Conservation (phyloP, 345 rosid genomes). For the Gossypium mustelinum region DNA sequence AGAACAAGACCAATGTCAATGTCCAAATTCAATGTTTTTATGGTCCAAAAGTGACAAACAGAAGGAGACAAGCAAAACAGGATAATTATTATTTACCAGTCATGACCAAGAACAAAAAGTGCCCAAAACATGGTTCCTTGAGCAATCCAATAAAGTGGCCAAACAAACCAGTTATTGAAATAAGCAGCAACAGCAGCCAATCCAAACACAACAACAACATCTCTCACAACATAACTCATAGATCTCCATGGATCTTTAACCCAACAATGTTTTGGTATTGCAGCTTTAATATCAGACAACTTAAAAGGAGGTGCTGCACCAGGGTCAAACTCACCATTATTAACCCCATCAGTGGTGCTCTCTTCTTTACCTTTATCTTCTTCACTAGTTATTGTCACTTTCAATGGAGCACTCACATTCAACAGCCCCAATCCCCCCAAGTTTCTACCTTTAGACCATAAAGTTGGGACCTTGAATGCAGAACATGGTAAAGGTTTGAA, state of each 20-base stretch:
- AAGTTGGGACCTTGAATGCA: slow-evolving; percentile 28
- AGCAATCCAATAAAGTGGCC: slow-evolving; percentile 91
- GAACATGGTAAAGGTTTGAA: slow-evolving; percentile 20
- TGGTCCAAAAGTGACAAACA: background rate
- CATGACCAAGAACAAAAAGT: slow-evolving; percentile 94
- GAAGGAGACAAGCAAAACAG: background rate
- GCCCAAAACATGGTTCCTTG: slow-evolving; percentile 99
- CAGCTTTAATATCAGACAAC: slow-evolving; percentile 65
- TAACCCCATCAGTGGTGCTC: slow-evolving; percentile 6
- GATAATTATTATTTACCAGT: slow-evolving; percentile 44
- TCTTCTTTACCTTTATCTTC: slow-evolving; percentile 23
- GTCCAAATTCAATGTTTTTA: slow-evolving; percentile 3
- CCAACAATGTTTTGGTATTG: slow-evolving; percentile 94
- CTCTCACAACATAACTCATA: slow-evolving; percentile 73
- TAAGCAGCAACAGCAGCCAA: slow-evolving; percentile 76
- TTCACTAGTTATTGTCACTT: slow-evolving; percentile 16
- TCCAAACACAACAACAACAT: slow-evolving; percentile 58
- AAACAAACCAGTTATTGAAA: slow-evolving; percentile 62
- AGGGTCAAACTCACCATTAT: slow-evolving; percentile 36
- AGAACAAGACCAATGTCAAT: slow-evolving; percentile 8
- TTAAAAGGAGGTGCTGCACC: slow-evolving; percentile 68
- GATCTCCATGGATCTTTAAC: slow-evolving; percentile 81
- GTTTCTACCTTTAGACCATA: slow-evolving; percentile 22
- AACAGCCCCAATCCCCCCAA: slow-evolving; percentile 41
- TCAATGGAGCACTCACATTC: slow-evolving; percentile 53